Evolutionary conservation across 495 filamentous ascomycete genomes (phyloP), one percentile per base, ranked within the genome.

Genomic region (Penicillium silybi): DNA sequence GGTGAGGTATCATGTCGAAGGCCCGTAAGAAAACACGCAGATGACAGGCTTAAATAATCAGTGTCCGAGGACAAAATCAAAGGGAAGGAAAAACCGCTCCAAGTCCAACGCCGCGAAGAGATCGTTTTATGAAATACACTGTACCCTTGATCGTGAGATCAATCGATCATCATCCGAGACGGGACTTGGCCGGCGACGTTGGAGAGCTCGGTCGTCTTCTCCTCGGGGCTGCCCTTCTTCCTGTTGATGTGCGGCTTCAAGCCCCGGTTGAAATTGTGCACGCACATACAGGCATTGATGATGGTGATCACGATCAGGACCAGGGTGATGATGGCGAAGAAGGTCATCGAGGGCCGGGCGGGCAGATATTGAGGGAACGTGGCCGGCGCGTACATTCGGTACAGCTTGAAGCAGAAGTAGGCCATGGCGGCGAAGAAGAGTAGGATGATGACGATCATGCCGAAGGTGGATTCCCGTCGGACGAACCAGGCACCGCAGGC

Each of bases 391-490:
- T 95, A 98, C 85, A 98, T 98, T 64, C 93, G 90, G 48, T 90
- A 84, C 22, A 97, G 83, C 77, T 98, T 98, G 83, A 97, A 98
- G 63, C 96, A 79, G 80, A 98, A 98, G 73, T 97, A 98, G 43
- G 87, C 90, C 58, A 97, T 79, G 34, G 83, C 92, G 45, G 84
- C 90, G 62, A 96, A 90, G 70, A 96, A 95, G 17, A 96, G 78
- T 40, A 90, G 63, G 59, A 97, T 93, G 58, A 89, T 82, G 56
- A 74, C 52, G 41, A 82, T 69, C 85, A 95, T 93, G 60, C 90
- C 89, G 3, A 76, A n/a, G 34, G 80, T 81, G 65, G 78, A 89
- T 71, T 98, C 93, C 50, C 85, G 84, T 44, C 88, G 85, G 17
- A 89, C 89, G 64, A 87, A 92, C 69, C 80, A 87, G 26, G 89